A percentile compares a stretch with the other conserved stretches of the same genome.
These are phyloP conservation scores for Phytophthora chlamydospora DNA, from an alignment of 352 stramenopile species.

Conservation along the genomic window DNA sequence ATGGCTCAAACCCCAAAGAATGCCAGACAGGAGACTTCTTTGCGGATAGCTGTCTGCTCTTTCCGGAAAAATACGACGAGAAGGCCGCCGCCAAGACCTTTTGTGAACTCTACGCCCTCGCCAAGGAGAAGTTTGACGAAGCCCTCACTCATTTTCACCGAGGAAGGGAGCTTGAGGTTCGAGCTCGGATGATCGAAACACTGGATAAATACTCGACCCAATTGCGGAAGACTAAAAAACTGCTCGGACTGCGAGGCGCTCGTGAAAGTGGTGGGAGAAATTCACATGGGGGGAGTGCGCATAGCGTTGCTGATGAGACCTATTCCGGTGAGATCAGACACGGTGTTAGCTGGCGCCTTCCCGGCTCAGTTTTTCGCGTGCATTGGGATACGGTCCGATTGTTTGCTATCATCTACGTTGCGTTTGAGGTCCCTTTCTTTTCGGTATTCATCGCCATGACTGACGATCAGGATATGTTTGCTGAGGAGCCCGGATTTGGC, in stretches of 20 bases:
- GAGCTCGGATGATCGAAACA: slow-evolving; percentile 49
- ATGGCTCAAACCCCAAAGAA: slow-evolving; percentile 56
- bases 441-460: slow-evolving; percentile 73
- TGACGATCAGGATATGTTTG: slow-evolving; percentile 57
- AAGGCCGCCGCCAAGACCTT: slow-evolving; percentile 82
- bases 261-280: slow-evolving; percentile 25
- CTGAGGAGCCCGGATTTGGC: slow-evolving; percentile 36
- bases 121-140: slow-evolving; percentile 69
- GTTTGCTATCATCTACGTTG: slow-evolving; percentile 55
- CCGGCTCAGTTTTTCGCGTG: slow-evolving; percentile 58
- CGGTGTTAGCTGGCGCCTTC: slow-evolving; percentile 46
- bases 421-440: slow-evolving; percentile 76
- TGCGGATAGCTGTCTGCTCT: slow-evolving; percentile 62
- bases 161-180: slow-evolving; percentile 36
- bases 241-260: slow-evolving; percentile 63
- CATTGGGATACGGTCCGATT: slow-evolving; percentile 63
- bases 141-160: slow-evolving; percentile 64
- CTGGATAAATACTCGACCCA: slow-evolving; percentile 73
- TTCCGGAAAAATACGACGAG: slow-evolving; percentile 67
- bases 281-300: slow-evolving; percentile 7
- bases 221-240: slow-evolving; percentile 77
- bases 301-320: slow-evolving; percentile 1
- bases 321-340: slow-evolving; percentile 8
- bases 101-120: slow-evolving; percentile 80
- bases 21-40: slow-evolving; percentile 78